A percentile compares a stretch with the other conserved stretches of the same genome.
phyloP scores from a whole-genome alignment of 495 filamentous ascomycete genomes.

The Podospora australis region DNA sequence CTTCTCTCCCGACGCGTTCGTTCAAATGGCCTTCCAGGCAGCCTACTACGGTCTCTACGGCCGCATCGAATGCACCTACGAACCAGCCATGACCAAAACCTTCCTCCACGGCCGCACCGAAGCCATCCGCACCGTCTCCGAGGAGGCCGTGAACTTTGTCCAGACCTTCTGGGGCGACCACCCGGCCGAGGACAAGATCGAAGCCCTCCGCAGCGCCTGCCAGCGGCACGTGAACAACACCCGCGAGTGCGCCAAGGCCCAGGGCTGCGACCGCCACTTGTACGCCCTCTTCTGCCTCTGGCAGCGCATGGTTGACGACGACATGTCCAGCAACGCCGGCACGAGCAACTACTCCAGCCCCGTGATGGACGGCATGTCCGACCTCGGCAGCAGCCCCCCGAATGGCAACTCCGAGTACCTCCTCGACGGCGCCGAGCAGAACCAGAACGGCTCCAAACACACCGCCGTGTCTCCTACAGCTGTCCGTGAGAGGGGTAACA shows the following conservation, averaged over 20 bases:
- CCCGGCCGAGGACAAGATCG: slow-evolving; percentile 72
- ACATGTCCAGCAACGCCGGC: slow-evolving; percentile 49
- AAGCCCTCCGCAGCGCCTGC: slow-evolving; percentile 75
- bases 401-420: slow-evolving; percentile 39
- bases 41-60: slow-evolving; percentile 98
- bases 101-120: slow-evolving; percentile 93
- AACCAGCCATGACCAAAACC: slow-evolving; percentile 95
- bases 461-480: slow-evolving; percentile 18
- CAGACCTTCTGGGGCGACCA: slow-evolving; percentile 93
- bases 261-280: slow-evolving; percentile 89
- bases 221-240: slow-evolving; percentile 75
- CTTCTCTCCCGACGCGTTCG: slow-evolving; percentile 94
- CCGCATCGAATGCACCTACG: slow-evolving; percentile 87
- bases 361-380: slow-evolving; percentile 45
- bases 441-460: slow-evolving; percentile 26
- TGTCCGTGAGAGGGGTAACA: slow-evolving; percentile 17
- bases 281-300: slow-evolving; percentile 94
- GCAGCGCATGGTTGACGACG: slow-evolving; percentile 80
- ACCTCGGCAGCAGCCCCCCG: slow-evolving; percentile 48
- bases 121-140: slow-evolving; percentile 79
- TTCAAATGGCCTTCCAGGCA: slow-evolving; percentile 99
- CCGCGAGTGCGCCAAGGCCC: slow-evolving; percentile 80
- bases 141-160: slow-evolving; percentile 77
- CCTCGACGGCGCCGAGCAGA: slow-evolving; percentile 17
- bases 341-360: slow-evolving; percentile 53